Evolutionary conservation across 2,329 filamentous ascomycete species (phyloP).

Genomic region (Rhynchosporium agropyri): DNA sequence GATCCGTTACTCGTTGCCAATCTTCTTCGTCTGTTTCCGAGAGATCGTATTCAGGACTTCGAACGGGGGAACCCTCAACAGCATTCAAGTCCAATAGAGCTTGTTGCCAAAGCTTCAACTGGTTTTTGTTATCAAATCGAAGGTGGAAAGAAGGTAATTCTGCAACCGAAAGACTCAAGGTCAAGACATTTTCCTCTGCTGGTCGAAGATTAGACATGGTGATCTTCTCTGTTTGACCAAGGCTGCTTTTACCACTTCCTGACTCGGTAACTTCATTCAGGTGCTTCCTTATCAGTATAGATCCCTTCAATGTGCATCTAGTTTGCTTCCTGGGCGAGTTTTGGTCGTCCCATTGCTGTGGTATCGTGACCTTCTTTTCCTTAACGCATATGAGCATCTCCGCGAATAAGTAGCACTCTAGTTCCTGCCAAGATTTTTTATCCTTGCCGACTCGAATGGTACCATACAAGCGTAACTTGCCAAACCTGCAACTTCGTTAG

Average conservation of each 20-base stretch:
- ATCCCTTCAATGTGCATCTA: conserved; percentile 90
- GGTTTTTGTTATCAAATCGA: conserved; percentile 78
- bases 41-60: conserved; percentile 77
- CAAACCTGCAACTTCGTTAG: conserved; percentile 64
- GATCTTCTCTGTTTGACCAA: conserved; percentile 40
- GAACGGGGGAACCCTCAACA: conserved; percentile 63
- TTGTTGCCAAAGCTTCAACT: conserved; percentile 89
- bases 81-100: conserved; percentile 82
- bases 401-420: conserved; percentile 94
- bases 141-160: conserved; percentile 95
- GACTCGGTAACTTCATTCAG: conserved; percentile 83
- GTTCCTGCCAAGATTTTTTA: conserved; percentile 92
- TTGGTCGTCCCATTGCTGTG: conserved; percentile 68
- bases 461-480: conserved; percentile 86
- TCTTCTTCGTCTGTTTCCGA: conserved; percentile 91
- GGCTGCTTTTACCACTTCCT: conserved; percentile 49
- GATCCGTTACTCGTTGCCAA: conserved; percentile 63
- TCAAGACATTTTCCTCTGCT: conserved; percentile 80
- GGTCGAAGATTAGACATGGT: conserved; percentile 41
- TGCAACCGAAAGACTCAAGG: conserved; percentile 84
- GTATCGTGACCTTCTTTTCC: conserved; percentile 74
- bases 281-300: conserved; percentile 97
- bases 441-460: conserved; percentile 95
- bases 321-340: conserved; percentile 63
- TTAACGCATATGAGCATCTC: conserved; percentile 99